phyloP scores from a whole-genome alignment of 257 asterid genomes.

The Solanum pimpinellifolium region DNA sequence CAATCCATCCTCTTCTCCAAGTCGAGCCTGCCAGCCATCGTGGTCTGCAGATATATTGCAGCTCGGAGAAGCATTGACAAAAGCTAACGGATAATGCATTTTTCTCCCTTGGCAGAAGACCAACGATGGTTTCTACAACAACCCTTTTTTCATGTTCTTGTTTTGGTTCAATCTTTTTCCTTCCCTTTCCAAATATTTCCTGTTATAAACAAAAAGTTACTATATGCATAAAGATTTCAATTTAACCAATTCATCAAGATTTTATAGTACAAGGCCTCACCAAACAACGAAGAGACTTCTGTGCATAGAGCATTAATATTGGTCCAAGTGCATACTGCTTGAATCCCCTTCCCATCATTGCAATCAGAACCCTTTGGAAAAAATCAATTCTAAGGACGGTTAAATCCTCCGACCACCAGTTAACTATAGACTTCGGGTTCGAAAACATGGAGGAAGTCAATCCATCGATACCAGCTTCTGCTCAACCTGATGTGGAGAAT shows the following conservation, averaged over 20 bases:
- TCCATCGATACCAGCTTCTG: slow-evolving; percentile 11
- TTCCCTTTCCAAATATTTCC: slow-evolving; percentile 72
- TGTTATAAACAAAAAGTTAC: slow-evolving; percentile 8
- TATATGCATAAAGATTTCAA: neutral
- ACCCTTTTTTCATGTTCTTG: slow-evolving; percentile 74
- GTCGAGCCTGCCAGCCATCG: slow-evolving; percentile 74
- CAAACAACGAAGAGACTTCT: slow-evolving; percentile 86
- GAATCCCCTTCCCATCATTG: slow-evolving; percentile 72
- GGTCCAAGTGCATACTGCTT: slow-evolving; percentile 70
- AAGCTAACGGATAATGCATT: slow-evolving; percentile 68
- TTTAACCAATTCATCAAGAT: neutral
- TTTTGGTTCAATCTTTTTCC: slow-evolving; percentile 54
- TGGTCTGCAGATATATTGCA: slow-evolving; percentile 57
- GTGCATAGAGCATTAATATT: slow-evolving; percentile 69
- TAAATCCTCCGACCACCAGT: slow-evolving; percentile 92
- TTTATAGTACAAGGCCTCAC: slow-evolving; percentile 43
- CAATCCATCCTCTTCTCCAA: slow-evolving; percentile 64
- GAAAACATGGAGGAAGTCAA: neutral
- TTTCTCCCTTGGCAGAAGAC: slow-evolving; percentile 70
- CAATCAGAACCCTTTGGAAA: slow-evolving; percentile 64
- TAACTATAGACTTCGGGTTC: slow-evolving; percentile 35
- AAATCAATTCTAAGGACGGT: slow-evolving; percentile 56
- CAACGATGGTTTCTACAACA: slow-evolving; percentile 65
- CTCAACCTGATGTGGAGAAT: slow-evolving; percentile 18
- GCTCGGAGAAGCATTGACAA: slow-evolving; percentile 85